Evolutionary conservation across 2,329 filamentous ascomycete species (phyloP).

Genomic region (Fusarium continuum): DNA sequence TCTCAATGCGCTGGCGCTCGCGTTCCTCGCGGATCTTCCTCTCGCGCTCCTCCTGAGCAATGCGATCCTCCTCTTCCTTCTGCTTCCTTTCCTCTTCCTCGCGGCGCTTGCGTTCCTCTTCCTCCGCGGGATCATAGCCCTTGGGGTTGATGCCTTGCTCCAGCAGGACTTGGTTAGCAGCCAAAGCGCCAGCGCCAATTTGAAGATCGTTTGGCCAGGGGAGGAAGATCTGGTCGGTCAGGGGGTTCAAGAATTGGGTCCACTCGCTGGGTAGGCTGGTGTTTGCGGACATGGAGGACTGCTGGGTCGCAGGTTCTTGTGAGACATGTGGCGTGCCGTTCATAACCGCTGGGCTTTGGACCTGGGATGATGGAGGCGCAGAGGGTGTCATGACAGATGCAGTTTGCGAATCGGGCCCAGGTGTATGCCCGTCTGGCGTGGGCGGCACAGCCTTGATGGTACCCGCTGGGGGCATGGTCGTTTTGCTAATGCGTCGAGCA

Average conservation of each 20-base stretch:
- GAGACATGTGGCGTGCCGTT: slow-evolving; percentile 47
- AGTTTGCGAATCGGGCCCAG: slow-evolving; percentile 45
- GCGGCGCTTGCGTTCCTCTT: slow-evolving; percentile 60
- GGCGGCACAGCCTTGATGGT: slow-evolving; percentile 53
- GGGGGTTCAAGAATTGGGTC: slow-evolving; percentile 63
- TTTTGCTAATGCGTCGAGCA: slow-evolving; percentile 81
- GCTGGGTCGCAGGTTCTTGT: slow-evolving; percentile 48
- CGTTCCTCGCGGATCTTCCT: slow-evolving; percentile 52
- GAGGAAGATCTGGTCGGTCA: slow-evolving; percentile 69
- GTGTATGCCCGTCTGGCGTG: slow-evolving; percentile 45
- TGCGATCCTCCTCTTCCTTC: slow-evolving; percentile 58
- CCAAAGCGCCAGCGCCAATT: slow-evolving; percentile 74
- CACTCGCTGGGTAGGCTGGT: slow-evolving; percentile 60
- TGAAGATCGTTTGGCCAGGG: slow-evolving; percentile 80
- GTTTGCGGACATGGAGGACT: slow-evolving; percentile 45
- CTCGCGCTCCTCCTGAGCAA: slow-evolving; percentile 58
- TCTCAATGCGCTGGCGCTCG: slow-evolving; percentile 52
- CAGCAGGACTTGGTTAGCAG: slow-evolving; percentile 67
- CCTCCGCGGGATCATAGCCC: slow-evolving; percentile 65
- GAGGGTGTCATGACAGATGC: slow-evolving; percentile 46
- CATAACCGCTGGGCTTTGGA: slow-evolving; percentile 47
- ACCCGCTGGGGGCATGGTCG: slow-evolving; percentile 74
- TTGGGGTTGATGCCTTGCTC: slow-evolving; percentile 70
- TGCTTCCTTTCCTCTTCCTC: slow-evolving; percentile 61
- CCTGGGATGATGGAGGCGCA: slow-evolving; percentile 47